Base-by-base conservation (phyloP, 169 alveolate genomes). In the Ichthyophthirius multifiliis region DNA sequence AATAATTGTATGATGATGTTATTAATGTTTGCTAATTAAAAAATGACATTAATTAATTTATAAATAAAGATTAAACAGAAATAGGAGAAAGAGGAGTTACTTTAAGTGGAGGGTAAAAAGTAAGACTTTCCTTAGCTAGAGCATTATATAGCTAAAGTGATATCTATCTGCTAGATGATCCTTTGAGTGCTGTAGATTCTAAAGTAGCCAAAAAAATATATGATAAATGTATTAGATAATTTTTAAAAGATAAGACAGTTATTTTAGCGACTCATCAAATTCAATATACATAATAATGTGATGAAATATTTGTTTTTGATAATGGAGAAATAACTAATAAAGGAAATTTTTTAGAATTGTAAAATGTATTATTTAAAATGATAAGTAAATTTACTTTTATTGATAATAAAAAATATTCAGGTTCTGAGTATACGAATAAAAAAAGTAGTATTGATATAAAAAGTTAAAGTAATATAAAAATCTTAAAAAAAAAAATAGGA, bases 71-170 rank as follows among this genome's bases (percentile, higher is more conserved):
- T 35, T 35, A 86, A 20, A 86, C 97, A 1, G 78, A 88, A 65
- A 89, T 95, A 3, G 98, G 95, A 30, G 97, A 93, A 77, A 95
- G 92, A 80, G 98, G 98, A 7, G 81, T 85, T n/a, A 92, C 82
- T 65, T 46, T 94, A 64, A 83, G 94, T 10, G 97, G 97, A 31
- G 96, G 97, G 12, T 91, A 94, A 82, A 94, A 90, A 84, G 94
- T 93, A 30, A 86, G 96, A 78, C 65, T 94, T n/a, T 67, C 92
- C 37, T 46, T 94, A n/a, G 97, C 97, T 15, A 88, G 97, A 87
- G 97, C 97, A 18, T 83, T 90, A 63, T 94, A 94, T 82, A 71
- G 89, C 5, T 81, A 89, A 5, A 80, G 87, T 37, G 96, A 94
- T 63, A 83, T 92, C 7, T 83, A 86, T 74, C 34, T 94, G 35